Evolutionary conservation across 169 alveolate species (phyloP).

Genomic region (Cryptosporidium ubiquitum): DNA sequence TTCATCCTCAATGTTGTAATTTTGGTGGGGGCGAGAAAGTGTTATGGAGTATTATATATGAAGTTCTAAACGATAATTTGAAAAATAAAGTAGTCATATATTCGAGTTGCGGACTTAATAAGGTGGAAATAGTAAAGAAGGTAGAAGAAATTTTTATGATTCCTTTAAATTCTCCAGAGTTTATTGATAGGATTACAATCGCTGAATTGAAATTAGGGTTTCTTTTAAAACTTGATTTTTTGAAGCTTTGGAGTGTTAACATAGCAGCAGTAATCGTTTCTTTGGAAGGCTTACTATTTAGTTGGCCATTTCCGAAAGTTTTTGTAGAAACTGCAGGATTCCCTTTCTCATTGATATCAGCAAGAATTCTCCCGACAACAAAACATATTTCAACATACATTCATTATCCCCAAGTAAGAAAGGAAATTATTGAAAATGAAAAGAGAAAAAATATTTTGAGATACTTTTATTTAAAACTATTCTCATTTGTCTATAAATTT

Average conservation of each 20-base stretch:
- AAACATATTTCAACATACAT: slow-evolving; percentile 44
- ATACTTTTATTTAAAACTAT: slow-evolving; percentile 26
- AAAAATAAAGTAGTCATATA: slow-evolving; percentile 36
- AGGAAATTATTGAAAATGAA: slow-evolving; percentile 6
- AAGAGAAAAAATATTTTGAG: not conserved
- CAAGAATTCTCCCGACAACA: slow-evolving; percentile 47
- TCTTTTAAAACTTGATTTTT: not conserved
- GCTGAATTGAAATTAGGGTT: slow-evolving; percentile 17
- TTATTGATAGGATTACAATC: slow-evolving; percentile 28
- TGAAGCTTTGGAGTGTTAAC: slow-evolving; percentile 36
- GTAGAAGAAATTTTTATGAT: slow-evolving; percentile 7
- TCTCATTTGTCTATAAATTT: slow-evolving; percentile 23
- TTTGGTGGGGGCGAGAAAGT: slow-evolving; percentile 77
- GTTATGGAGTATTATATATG: slow-evolving; percentile 71
- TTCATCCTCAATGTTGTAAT: slow-evolving; percentile 73
- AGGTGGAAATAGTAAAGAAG: not conserved
- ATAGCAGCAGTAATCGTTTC: slow-evolving; percentile 50
- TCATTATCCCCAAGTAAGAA: slow-evolving; percentile 73
- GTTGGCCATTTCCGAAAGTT: slow-evolving; percentile 53
- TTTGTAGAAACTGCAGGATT: slow-evolving; percentile 73
- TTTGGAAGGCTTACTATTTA: slow-evolving; percentile 23
- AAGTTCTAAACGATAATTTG: not conserved
- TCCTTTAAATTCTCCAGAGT: not conserved
- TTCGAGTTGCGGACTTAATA: not conserved
- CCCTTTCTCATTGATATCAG: slow-evolving; percentile 45